Evolutionary conservation across 306 rosid species (phyloP).

Genomic region (Comarum palustre): DNA sequence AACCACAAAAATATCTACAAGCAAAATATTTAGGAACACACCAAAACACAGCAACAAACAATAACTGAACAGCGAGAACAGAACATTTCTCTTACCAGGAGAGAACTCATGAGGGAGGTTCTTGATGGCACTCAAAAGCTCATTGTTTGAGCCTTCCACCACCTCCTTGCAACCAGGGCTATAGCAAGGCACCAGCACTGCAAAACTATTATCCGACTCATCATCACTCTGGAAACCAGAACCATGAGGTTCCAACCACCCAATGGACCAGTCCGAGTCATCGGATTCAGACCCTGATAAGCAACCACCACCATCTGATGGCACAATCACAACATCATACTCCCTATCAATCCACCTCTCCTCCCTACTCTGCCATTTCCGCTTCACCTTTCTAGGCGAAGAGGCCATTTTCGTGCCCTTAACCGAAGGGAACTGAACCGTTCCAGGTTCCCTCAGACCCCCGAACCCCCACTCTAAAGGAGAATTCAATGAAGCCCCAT

Average conservation of each 20-base stretch:
- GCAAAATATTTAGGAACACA: not conserved
- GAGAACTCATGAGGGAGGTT: conserved; percentile 62
- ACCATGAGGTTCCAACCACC: conserved; percentile 93
- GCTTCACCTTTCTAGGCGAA: conserved; percentile 46
- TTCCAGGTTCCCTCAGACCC: conserved; percentile 50
- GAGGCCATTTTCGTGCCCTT: conserved; percentile 55
- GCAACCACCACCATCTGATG: conserved; percentile 75
- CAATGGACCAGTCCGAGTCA: conserved; percentile 81
- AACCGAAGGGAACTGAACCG: conserved; percentile 50
- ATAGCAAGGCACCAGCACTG: conserved; percentile 84
- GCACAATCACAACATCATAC: conserved; percentile 73
- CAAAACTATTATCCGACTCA: conserved; percentile 64
- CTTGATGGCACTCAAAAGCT: conserved; percentile 68
- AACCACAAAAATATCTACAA: not conserved
- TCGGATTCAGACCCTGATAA: conserved; percentile 76
- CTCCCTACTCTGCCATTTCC: conserved; percentile 73
- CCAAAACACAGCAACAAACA: not conserved
- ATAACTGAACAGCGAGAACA: conserved; percentile 10
- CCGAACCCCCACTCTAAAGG: conserved; percentile 54
- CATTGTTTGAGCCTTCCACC: conserved; percentile 49
- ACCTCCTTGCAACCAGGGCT: conserved; percentile 65
- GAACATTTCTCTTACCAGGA: conserved; percentile 50
- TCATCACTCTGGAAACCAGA: conserved; percentile 64
- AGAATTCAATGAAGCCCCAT: conserved; percentile 47
- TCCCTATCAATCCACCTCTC: conserved; percentile 68